Evolutionary conservation across 257 asterid genomes (phyloP).

Genomic region (Salvia splendens): DNA sequence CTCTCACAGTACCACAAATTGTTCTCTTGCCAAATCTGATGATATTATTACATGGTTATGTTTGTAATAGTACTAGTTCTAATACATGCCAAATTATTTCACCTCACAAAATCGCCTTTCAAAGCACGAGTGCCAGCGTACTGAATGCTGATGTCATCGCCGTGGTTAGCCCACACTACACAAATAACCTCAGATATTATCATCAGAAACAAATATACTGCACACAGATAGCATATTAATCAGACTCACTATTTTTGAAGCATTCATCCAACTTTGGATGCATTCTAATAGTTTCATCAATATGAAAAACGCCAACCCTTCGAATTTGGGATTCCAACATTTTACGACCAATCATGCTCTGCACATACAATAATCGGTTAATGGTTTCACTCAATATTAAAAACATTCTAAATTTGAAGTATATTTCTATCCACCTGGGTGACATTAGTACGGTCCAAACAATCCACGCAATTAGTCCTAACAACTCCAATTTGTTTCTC

Average conservation of each 20-base stretch:
- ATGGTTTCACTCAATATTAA: neutral
- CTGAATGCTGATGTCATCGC: conserved; percentile 94
- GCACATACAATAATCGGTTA: conserved; percentile 19
- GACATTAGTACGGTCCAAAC: conserved; percentile 98
- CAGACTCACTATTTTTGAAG: conserved; percentile 66
- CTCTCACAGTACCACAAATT: conserved; percentile 68
- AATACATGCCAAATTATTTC: neutral
- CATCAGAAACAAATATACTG: no score
- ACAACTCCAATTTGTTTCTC: conserved; percentile 81
- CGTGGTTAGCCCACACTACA: conserved; percentile 95
- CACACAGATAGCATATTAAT: no score
- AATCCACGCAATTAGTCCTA: conserved; percentile 89
- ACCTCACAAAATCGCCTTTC: conserved; percentile 36
- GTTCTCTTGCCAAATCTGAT: conserved; percentile 77
- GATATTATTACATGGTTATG: no score
- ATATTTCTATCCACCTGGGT: conserved; percentile 60
- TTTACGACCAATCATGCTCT: conserved; percentile 96
- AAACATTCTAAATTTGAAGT: no score
- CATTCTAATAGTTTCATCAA: conserved; percentile 61
- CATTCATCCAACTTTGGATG: conserved; percentile 71
- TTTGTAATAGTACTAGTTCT: no score
- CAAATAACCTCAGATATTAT: neutral
- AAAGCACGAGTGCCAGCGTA: conserved; percentile 86
- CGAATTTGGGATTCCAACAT: conserved; percentile 89
- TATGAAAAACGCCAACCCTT: conserved; percentile 76